Base-by-base conservation (phyloP, 257 asterid genomes). In the Solanum piurae region DNA sequence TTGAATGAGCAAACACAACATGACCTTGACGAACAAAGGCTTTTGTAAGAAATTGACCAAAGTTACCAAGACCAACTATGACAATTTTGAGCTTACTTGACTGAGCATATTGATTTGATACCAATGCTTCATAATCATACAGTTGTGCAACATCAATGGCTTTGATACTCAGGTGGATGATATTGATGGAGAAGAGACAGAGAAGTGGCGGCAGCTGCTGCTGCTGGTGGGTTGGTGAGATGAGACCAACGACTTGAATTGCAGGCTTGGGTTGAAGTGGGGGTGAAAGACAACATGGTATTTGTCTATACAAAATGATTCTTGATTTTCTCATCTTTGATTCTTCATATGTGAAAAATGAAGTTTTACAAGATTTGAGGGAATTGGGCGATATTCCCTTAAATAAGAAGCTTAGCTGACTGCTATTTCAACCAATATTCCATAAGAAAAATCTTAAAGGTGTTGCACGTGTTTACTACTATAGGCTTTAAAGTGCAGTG, bases 41-140 rank as follows among this genome's bases (percentile, higher is more conserved):
- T 87, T 91, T 93, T 31, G 96, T 93, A 2, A 95, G 94, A 77
- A 93, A 95, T 68, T 93, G 98, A 9, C 98, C 98, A 88, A 95
- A 95, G 87, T 95, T 94, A 0, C 98, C 98, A 89, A 94, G 93
- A 20, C 94, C 98, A 6, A 95, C 66, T 0, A 95, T 91, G 52
- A 93, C 98, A 16, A 95, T 93, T 64, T 91, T 94, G 58, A 94
- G 96, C 86, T 75, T 92, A 2, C 91, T 83, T 38, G 95, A 93
- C 42, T 94, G 93, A 6, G 58, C 37, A 74, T 90, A 90, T 31
- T 91, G 92, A 83, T 87, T 77, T 74, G 91, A 85, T 11, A 91
- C 86, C 13, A 83, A 91, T 37, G 95, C 42, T 84, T 94, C 60
- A 49, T 49, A 49, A 49, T 49, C 60, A 49, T 49, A 49, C 60